phyloP scores from a whole-genome alignment of 179 eudicot species.

The Gypsophila paniculata region DNA sequence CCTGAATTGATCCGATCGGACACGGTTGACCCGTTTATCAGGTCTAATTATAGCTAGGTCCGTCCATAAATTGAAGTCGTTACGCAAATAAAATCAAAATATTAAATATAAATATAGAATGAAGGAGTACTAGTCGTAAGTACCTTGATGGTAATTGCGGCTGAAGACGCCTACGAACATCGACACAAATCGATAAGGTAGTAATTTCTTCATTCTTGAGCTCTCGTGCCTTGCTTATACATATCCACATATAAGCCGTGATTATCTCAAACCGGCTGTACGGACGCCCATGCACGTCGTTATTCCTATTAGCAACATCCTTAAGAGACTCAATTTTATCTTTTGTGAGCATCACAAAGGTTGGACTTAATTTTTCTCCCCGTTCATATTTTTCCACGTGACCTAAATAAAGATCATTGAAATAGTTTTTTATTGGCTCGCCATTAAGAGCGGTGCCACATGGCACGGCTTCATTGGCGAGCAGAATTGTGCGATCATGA shows the following conservation, averaged over 20 bases:
- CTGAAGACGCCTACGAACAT: slow-evolving; percentile 24
- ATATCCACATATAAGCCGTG: slow-evolving; percentile 31
- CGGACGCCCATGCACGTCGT: not conserved
- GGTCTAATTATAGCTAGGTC: too few relatives aligned
- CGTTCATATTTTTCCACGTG: not conserved
- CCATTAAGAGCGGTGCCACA: too few relatives aligned
- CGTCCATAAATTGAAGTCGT: too few relatives aligned
- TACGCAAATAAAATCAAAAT: too few relatives aligned
- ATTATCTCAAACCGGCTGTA: slow-evolving; percentile 28
- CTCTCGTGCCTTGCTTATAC: slow-evolving; percentile 31
- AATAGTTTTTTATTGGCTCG: not conserved
- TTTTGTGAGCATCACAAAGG: slow-evolving; percentile 14
- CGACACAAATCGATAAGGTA: not conserved
- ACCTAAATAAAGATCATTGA: not conserved
- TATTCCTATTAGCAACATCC: slow-evolving; percentile 14
- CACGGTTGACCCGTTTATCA: too few relatives aligned
- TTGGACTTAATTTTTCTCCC: not conserved
- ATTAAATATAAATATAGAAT: too few relatives aligned
- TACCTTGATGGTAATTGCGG: slow-evolving; percentile 31
- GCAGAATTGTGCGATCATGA: slow-evolving; percentile 22
- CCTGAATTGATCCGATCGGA: too few relatives aligned
- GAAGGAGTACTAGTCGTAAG: too few relatives aligned
- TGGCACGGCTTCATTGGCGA: not conserved
- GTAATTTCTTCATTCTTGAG: slow-evolving; percentile 16
- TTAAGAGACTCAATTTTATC: slow-evolving; percentile 22